These are phyloP conservation scores for Debaryomyces singareniensis DNA, from an alignment of 1,139 yeast species.

Conservation along the genomic window DNA sequence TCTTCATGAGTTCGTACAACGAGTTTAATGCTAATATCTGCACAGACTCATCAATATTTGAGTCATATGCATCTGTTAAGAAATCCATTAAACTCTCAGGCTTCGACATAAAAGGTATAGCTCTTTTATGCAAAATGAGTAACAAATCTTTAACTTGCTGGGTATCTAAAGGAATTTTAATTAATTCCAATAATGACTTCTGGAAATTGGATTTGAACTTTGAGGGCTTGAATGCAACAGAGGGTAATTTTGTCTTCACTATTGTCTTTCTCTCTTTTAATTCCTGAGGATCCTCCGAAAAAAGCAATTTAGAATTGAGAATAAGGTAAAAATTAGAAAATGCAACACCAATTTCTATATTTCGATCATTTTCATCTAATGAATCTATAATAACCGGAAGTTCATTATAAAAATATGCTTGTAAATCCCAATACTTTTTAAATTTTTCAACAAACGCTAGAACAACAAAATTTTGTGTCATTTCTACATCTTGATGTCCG, in stretches of 20 bases:
- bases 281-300: conserved; percentile 16
- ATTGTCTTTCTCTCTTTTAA: conserved; percentile 29
- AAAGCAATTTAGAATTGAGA: conserved; percentile 24
- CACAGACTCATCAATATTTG: conserved; percentile 55
- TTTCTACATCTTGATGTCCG: conserved; percentile 32
- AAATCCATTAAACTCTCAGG: conserved; percentile 91
- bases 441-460: conserved; percentile 56
- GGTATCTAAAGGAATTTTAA: conserved; percentile 43
- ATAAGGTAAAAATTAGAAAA: conserved; percentile 37
- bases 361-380: conserved; percentile 12
- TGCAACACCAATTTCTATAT: conserved; percentile 16
- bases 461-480: conserved; percentile 47
- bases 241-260: conserved; percentile 42
- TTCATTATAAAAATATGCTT: conserved; percentile 51
- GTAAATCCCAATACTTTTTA: conserved; percentile 55
- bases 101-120: conserved; percentile 73
- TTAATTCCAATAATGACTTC: conserved; percentile 53
- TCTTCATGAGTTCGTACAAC: conserved; percentile 76
- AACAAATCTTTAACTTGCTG: conserved; percentile 67
- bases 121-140: conserved; percentile 69
- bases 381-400: conserved; percentile 17
- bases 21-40: conserved; percentile 85
- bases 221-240: conserved; percentile 46
- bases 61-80: conserved; percentile 74
- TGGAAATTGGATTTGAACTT: conserved; percentile 66